phyloP scores from a whole-genome alignment of 1,139 yeast species.

The Candida labiduridarum region DNA sequence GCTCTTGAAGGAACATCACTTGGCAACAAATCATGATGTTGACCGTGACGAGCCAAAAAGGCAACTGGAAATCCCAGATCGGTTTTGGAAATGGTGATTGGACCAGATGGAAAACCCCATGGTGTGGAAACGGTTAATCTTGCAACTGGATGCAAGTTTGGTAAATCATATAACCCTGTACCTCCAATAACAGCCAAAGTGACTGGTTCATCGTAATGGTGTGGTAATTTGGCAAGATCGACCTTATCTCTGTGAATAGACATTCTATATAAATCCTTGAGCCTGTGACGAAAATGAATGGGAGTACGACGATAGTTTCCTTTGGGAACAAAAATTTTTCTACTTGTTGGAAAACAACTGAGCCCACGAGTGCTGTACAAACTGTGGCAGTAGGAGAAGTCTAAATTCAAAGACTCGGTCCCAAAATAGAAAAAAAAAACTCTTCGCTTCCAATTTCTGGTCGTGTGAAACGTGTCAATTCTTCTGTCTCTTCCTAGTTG shows the following conservation, averaged over 20 bases:
- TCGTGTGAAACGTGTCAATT: background rate
- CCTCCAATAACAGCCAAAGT: slow-evolving; percentile 93
- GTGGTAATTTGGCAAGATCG: slow-evolving; percentile 35
- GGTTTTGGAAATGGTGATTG: slow-evolving; percentile 85
- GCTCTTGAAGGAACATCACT: slow-evolving; percentile 92
- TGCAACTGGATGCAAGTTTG: slow-evolving; percentile 83
- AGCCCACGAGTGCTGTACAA: background rate
- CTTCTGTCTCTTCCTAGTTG: background rate
- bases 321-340: background rate
- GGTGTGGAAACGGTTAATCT: slow-evolving; percentile 82
- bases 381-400: background rate
- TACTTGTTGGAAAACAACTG: background rate
- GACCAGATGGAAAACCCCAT: slow-evolving; percentile 96
- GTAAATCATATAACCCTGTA: slow-evolving; percentile 91
- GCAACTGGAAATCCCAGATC: slow-evolving; percentile 83
- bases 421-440: background rate
- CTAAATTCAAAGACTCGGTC: background rate
- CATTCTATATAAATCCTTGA: slow-evolving; percentile 22
- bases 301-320: background rate
- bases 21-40: slow-evolving; percentile 85
- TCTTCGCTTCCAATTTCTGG: background rate
- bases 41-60: slow-evolving; percentile 93
- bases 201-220: slow-evolving; percentile 48
- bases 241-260: slow-evolving; percentile 40
- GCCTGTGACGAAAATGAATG: background rate